Percentiles rank a stretch among this genome's conserved stretches.
Evolutionary conservation across 106 monocot species (phyloP).

Genomic region (Agapanthus africanus): DNA sequence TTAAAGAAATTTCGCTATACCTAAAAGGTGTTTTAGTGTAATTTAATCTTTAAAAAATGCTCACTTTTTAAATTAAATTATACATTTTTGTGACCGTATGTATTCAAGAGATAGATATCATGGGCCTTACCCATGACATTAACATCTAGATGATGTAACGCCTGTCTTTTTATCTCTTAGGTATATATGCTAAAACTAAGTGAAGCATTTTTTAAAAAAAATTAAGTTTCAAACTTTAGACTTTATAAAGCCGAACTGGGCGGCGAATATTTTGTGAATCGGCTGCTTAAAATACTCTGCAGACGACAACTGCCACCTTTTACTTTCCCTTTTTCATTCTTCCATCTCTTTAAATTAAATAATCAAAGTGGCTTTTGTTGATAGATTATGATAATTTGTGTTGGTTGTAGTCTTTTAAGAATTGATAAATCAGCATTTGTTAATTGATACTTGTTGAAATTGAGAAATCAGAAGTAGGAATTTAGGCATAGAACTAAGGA

Average conservation of each 20-base stretch:
- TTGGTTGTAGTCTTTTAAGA: not conserved
- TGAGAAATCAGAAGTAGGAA: not conserved
- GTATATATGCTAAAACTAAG: too few relatives aligned
- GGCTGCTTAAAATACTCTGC: not conserved
- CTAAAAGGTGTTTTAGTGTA: too few relatives aligned
- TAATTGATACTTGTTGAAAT: not conserved
- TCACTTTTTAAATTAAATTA: too few relatives aligned
- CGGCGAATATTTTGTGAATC: not conserved
- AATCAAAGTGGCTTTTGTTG: not conserved
- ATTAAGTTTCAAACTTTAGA: too few relatives aligned
- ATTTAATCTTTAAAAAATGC: too few relatives aligned
- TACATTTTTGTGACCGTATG: too few relatives aligned
- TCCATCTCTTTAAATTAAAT: not conserved
- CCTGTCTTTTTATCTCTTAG: too few relatives aligned
- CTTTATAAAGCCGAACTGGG: not conserved
- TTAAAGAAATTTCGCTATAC: too few relatives aligned
- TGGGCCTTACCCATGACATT: too few relatives aligned
- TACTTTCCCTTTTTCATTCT: not conserved
- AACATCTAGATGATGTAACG: too few relatives aligned
- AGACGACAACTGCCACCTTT: not conserved
- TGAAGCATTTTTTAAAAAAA: too few relatives aligned
- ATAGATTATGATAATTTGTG: not conserved
- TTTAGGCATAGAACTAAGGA: not conserved
- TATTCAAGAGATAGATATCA: too few relatives aligned
- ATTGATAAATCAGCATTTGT: not conserved